Conservation (phyloP, 108 stramenopile genomes). For the Fragilaria radians region DNA sequence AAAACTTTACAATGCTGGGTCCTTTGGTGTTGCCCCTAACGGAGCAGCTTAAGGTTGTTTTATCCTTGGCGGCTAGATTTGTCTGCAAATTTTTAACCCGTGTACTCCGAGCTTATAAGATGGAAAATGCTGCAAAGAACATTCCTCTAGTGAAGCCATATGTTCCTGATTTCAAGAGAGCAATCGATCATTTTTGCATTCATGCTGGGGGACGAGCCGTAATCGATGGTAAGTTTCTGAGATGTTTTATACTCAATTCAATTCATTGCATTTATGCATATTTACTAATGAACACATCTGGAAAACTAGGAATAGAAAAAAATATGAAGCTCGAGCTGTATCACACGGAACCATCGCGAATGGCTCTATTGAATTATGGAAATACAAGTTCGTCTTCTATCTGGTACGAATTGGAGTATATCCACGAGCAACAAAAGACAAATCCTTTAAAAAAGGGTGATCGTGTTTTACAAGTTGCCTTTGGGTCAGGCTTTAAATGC, state of each 20-base stretch:
- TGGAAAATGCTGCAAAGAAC: conserved; percentile 46
- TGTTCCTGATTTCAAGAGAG: conserved; percentile 95
- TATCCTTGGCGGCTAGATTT: conserved; percentile 41
- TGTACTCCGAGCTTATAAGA: conserved; percentile 23
- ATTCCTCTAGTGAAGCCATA: conserved; percentile 69
- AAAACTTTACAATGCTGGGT: conserved; percentile 93
- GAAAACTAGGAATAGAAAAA: conserved; percentile 97
- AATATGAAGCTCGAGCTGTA: conserved; percentile 88
- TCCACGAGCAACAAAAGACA: conserved; percentile 81
- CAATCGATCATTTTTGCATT: conserved; percentile 97
- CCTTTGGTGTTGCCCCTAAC: conserved; percentile 89
- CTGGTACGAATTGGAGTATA: conserved; percentile 98
- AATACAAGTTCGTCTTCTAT: conserved; percentile 96
- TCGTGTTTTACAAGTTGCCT: conserved; percentile 93
- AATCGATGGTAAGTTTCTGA: conserved; percentile 76
- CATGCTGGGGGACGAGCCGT: conserved; percentile 97
- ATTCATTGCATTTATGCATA: neutral
- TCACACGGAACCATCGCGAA: conserved; percentile 92
- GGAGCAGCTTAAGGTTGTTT: conserved; percentile 87
- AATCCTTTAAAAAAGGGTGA: conserved; percentile 88
- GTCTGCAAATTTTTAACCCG: conserved; percentile 45
- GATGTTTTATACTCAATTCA: too few species aligned
- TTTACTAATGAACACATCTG: neutral
- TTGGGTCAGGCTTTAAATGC: conserved; percentile 98
- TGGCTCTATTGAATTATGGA: conserved; percentile 89